Percentiles rank a stretch among this genome's conserved stretches.
These are phyloP conservation scores for Gloeophyllum trabeum DNA, from an alignment of 768 basidiomycete genomes.

Conservation along the genomic window DNA sequence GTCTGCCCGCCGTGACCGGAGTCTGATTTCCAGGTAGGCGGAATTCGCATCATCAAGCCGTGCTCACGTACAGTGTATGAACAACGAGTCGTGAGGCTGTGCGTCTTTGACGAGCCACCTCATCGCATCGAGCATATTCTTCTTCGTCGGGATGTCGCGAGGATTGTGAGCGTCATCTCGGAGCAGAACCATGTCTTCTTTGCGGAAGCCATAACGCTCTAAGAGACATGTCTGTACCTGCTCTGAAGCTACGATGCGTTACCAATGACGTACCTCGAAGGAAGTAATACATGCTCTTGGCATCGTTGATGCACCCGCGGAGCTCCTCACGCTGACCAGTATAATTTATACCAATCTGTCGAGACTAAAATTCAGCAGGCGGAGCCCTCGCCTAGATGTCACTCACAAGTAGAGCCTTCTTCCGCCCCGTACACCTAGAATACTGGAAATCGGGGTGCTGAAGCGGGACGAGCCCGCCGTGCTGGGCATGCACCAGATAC, in stretches of 20 bases:
- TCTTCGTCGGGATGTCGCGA: constrained; percentile 58
- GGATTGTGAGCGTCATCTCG: constrained; percentile 63
- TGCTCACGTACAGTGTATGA: constrained; percentile 68
- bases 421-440: constrained; percentile 79
- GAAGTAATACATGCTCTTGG: constrained; percentile 70
- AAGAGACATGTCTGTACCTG: neutral
- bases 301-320: constrained; percentile 89
- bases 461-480: neutral
- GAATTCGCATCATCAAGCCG: neutral
- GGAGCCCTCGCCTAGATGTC: neutral
- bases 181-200: constrained; percentile 77
- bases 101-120: constrained; percentile 85
- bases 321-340: constrained; percentile 54
- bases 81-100: constrained; percentile 72
- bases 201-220: constrained; percentile 56
- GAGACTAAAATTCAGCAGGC: neutral
- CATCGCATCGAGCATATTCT: constrained; percentile 83
- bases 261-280: constrained; percentile 40
- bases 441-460: constrained; percentile 71
- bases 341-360: constrained; percentile 87
- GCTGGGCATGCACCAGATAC: neutral
- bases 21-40: constrained; percentile 28
- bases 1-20: constrained; percentile 94
- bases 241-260: neutral
- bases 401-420: constrained; percentile 81